Evolutionary conservation across 768 basidiomycete species (phyloP).

Genomic region (Lentinula raphanica): DNA sequence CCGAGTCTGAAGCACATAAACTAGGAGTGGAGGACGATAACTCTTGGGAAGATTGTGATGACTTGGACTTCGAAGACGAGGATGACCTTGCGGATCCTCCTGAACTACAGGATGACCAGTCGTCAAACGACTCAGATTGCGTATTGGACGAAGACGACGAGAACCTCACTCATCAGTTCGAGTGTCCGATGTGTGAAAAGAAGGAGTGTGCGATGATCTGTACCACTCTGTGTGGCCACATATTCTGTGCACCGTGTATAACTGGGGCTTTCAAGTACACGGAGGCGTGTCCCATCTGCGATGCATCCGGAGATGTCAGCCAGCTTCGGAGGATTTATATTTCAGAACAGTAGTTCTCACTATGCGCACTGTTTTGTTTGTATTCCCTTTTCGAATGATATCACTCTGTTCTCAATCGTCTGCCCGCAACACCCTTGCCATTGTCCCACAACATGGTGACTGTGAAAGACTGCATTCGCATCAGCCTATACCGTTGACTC

Average conservation of each 20-base stretch:
- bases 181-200: constrained; percentile 4
- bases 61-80: constrained; percentile 2
- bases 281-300: background rate
- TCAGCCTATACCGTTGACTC: too few relatives aligned
- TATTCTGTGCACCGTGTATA: constrained; percentile 7
- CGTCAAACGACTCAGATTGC: background rate
- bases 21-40: background rate
- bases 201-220: background rate
- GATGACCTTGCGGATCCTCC: background rate
- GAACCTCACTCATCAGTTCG: background rate
- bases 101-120: background rate
- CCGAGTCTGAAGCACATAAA: background rate
- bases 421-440: too few relatives aligned
- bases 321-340: background rate
- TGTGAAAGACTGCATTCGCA: too few relatives aligned
- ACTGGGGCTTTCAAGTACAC: constrained; percentile 2
- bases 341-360: background rate
- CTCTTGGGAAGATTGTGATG: background rate
- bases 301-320: background rate
- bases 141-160: background rate
- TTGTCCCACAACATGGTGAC: too few relatives aligned
- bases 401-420: too few relatives aligned
- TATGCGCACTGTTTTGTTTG: too few relatives aligned
- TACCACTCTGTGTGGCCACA: constrained; percentile 1
- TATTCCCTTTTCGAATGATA: too few relatives aligned